Evolutionary conservation across 139 green algal genomes (phyloP), one percentile per base, ranked within the genome.

Genomic region (Auxenochlorella pyrenoidosa): DNA sequence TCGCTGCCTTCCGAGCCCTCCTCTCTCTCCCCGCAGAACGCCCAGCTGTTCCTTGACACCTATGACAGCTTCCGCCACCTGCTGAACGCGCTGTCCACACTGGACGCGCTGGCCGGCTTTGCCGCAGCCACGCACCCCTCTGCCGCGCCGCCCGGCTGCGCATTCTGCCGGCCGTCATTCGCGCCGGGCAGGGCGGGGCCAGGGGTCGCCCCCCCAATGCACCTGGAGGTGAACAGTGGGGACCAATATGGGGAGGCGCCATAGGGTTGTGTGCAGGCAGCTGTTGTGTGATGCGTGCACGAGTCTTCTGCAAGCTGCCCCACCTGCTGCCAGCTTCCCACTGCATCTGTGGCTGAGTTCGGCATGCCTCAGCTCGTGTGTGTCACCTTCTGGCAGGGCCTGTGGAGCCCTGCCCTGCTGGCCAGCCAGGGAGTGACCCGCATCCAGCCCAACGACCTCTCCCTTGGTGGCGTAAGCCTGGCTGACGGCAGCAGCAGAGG

Each of bases 61-160:
- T 88, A 79, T 40, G 41, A 59, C n/a, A 75, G 40, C 66, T 85
- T 91, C 38, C 70, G 79, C 13, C 38, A 43, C 19, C 75, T 91
- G 15, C 72, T 81, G 32, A 36, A 28, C 24, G 68, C 75, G 5
- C 47, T 92, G 21, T 91, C 94, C 0, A 87, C 84, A 0, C 82
- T 97, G 70, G 95, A 97, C 78, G 94, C 92, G 70, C 89, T 97
- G 59, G 88, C 89, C 4, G 89, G 89, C n/a, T 96, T 95, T 91
- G 94, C 92, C 4, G 75, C 68, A 22, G 92, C 89, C 43, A 91
- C 90, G 22, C 73, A 89, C 63, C 86, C 88, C 30, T 51, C 70
- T 0, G 54, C 81, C 5, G 86, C 72, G 24, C 34, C 88, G 8
- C 65, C 88, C 77, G 88, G 84, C 84, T 92, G 88, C 86, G 84